Percentiles rank a stretch among this genome's conserved stretches.
phyloP scores from a whole-genome alignment of 164 flowering plant species.

The Chimonanthus praecox region DNA sequence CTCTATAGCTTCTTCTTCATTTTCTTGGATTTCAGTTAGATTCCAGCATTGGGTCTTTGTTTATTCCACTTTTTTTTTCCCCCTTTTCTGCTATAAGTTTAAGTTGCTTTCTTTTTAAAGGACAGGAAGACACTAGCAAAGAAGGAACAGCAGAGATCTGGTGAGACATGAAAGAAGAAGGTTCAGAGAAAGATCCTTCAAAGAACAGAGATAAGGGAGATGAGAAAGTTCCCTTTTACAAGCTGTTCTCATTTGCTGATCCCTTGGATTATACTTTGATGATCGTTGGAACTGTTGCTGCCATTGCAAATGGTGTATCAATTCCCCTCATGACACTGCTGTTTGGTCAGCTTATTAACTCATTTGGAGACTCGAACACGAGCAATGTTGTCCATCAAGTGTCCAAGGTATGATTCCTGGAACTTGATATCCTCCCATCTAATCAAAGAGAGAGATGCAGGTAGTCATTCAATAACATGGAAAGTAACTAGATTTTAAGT shows the following conservation, averaged over 20 bases:
- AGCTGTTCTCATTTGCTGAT: conserved; percentile 24
- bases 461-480: too few relatives aligned
- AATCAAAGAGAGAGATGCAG: too few relatives aligned
- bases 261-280: conserved; percentile 14
- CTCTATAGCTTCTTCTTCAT: not conserved
- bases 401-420: conserved; percentile 29
- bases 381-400: conserved; percentile 25
- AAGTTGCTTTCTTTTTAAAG: not conserved
- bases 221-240: conserved; percentile 17
- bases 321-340: conserved; percentile 45
- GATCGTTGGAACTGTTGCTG: conserved; percentile 33
- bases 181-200: not conserved
- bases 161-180: not conserved
- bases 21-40: not conserved
- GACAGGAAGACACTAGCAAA: not conserved
- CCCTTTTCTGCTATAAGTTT: not conserved
- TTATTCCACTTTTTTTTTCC: too few relatives aligned
- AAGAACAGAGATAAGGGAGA: not conserved
- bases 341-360: conserved; percentile 31
- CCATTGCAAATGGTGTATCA: conserved; percentile 37
- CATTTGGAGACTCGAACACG: conserved; percentile 24
- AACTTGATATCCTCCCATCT: not conserved
- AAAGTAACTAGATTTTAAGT: too few relatives aligned
- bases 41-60: not conserved
- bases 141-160: not conserved